These are phyloP conservation scores for Skeletonema tropicum DNA, from an alignment of 108 stramenopile species.

Conservation along the genomic window DNA sequence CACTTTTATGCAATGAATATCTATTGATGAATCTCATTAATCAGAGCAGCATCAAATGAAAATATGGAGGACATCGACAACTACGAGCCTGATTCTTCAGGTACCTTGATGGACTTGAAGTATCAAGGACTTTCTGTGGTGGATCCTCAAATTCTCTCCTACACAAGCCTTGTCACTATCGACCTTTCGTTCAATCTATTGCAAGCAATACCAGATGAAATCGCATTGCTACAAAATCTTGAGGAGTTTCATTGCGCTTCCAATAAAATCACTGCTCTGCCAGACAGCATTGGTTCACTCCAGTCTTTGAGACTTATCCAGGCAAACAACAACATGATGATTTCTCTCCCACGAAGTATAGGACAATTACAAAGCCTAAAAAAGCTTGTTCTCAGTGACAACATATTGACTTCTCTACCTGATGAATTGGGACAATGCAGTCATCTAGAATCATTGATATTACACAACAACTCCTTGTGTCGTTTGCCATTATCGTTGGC, in stretches of 20 bases:
- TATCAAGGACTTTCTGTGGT: conserved; percentile 28
- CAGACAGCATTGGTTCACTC: conserved; percentile 21
- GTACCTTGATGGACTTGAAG: conserved; percentile 31
- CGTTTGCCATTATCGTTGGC: conserved; percentile 40
- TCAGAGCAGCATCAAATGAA: no score
- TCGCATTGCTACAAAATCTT: conserved; percentile 16
- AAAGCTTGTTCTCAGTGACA: conserved; percentile 23
- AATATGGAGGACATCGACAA: conserved; percentile 42
- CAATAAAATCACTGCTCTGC: conserved; percentile 32
- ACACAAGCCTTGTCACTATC: conserved; percentile 11
- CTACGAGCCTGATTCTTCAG: conserved; percentile 22
- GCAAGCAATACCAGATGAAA: conserved; percentile 22
- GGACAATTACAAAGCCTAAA: conserved; percentile 29
- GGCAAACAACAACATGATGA: conserved; percentile 31
- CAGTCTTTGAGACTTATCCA: conserved; percentile 24
- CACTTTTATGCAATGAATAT: no score
- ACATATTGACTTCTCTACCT: conserved; percentile 34
- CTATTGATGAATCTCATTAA: no score
- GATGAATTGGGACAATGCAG: conserved; percentile 29
- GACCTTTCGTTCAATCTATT: conserved; percentile 45
- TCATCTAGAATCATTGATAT: conserved; percentile 16
- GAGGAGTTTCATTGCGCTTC: conserved; percentile 31
- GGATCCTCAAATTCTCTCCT: conserved; percentile 22
- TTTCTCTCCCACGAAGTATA: conserved; percentile 20
- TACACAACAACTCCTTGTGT: conserved; percentile 42